These are phyloP conservation scores for Phoenix roebelenii DNA, from an alignment of 176 grass and related monocot species.

Conservation along the genomic window DNA sequence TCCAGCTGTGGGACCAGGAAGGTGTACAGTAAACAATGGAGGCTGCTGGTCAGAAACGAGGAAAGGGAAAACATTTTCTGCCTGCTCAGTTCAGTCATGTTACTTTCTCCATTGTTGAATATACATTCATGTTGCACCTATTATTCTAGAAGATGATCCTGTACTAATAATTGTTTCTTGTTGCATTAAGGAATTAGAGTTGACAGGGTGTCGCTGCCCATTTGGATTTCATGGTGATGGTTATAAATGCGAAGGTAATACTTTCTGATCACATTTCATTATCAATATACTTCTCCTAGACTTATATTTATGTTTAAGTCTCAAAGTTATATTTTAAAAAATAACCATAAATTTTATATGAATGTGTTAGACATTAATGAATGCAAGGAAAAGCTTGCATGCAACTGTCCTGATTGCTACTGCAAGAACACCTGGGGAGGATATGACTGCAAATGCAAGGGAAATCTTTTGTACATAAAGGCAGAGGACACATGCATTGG, in stretches of 20 bases:
- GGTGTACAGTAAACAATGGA: slow-evolving; percentile 69
- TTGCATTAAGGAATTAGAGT: slow-evolving; percentile 32
- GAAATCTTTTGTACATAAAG: slow-evolving; percentile 48
- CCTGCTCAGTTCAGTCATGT: slow-evolving; percentile 47
- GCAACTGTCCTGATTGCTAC: slow-evolving; percentile 59
- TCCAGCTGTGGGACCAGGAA: slow-evolving; percentile 62
- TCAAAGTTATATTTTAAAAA: not conserved
- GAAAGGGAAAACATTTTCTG: slow-evolving; percentile 48
- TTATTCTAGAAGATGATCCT: too few species aligned
- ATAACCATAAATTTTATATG: not conserved
- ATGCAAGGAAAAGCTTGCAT: slow-evolving; percentile 65
- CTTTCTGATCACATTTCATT: not conserved
- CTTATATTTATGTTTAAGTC: too few species aligned
- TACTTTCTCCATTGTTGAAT: not conserved
- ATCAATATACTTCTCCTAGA: too few species aligned
- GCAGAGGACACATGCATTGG: slow-evolving; percentile 77
- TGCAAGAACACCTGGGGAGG: slow-evolving; percentile 75
- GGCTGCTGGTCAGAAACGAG: slow-evolving; percentile 69
- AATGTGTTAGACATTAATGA: slow-evolving; percentile 58
- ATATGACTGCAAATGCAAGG: slow-evolving; percentile 73
- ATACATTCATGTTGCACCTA: too few species aligned
- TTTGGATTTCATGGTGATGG: slow-evolving; percentile 66
- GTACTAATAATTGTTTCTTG: not conserved
- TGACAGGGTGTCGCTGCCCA: slow-evolving; percentile 62
- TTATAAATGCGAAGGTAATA: slow-evolving; percentile 48